A percentile compares a stretch with the other conserved stretches of the same genome.
Evolutionary conservation across 2,329 filamentous ascomycete species (phyloP).

Genomic region (Talaromyces marneffei): DNA sequence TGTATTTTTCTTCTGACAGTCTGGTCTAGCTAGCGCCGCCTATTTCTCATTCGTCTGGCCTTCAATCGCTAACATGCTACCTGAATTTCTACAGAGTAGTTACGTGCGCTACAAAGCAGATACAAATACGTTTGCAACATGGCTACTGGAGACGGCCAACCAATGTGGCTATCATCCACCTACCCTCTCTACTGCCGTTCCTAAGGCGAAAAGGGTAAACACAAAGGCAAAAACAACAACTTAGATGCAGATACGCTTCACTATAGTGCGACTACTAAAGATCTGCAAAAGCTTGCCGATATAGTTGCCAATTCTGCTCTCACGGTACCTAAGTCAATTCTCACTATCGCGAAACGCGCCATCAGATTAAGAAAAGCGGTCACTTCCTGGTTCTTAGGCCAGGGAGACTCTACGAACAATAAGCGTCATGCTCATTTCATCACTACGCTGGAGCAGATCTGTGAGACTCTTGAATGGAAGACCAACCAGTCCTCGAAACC

Average conservation of each 20-base stretch:
- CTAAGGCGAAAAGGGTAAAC: slow-evolving; percentile 4
- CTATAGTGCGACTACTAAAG: slow-evolving; percentile 20
- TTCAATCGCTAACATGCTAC: slow-evolving; percentile 19
- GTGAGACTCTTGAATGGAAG: slow-evolving; percentile 23
- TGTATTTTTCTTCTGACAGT: too few relatives aligned
- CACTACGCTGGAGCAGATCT: slow-evolving; percentile 22
- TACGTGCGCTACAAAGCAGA: slow-evolving; percentile 25
- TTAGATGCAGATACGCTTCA: slow-evolving; percentile 17
- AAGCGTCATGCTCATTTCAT: slow-evolving; percentile 25
- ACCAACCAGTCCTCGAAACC: slow-evolving; percentile 15
- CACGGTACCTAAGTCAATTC: slow-evolving; percentile 18
- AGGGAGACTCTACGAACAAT: slow-evolving; percentile 19
- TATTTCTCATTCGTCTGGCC: too few relatives aligned
- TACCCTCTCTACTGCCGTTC: slow-evolving; percentile 8
- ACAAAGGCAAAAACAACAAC: slow-evolving; percentile 15
- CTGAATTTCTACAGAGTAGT: slow-evolving; percentile 23
- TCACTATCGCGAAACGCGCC: slow-evolving; percentile 23
- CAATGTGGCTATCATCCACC: slow-evolving; percentile 22
- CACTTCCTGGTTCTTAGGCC: slow-evolving; percentile 25
- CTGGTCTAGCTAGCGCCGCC: too few relatives aligned
- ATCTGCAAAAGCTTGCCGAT: slow-evolving; percentile 22
- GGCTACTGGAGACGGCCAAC: slow-evolving; percentile 24
- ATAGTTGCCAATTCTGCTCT: slow-evolving; percentile 21
- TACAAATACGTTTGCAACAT: slow-evolving; percentile 25
- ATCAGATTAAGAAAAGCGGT: slow-evolving; percentile 24